A percentile compares a stretch with the other conserved stretches of the same genome.
These are phyloP conservation scores for Kwoniella sp. DNA, from an alignment of 768 basidiomycete species.

Conservation along the genomic window DNA sequence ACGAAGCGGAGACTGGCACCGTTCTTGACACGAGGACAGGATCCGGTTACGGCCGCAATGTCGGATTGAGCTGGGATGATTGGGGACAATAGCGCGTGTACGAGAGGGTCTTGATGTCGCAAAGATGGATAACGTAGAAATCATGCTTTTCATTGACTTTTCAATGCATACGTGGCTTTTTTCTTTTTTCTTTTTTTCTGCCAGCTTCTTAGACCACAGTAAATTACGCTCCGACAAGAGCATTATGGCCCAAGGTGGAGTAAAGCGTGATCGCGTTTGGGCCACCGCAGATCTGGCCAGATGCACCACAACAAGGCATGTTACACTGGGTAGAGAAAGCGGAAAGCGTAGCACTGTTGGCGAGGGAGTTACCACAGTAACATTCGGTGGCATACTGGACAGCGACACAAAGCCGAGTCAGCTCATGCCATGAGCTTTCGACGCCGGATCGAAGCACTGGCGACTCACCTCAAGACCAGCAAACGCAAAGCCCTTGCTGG, in stretches of 20 bases:
- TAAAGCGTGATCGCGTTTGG: conserved; percentile 32
- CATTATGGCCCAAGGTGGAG: conserved; percentile 3
- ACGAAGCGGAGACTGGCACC: conserved; percentile 41
- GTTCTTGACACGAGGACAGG: conserved; percentile 6
- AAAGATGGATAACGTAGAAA: too few relatives aligned
- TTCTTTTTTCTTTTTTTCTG: too few relatives aligned
- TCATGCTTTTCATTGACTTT: too few relatives aligned
- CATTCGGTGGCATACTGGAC: conserved; percentile 40
- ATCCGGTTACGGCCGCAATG: conserved; percentile 24
- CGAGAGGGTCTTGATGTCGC: too few relatives aligned
- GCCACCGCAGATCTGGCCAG: conserved; percentile 34
- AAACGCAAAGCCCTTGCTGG: conserved; percentile 29
- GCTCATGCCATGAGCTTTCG: too few relatives aligned
- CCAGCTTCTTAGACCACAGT: too few relatives aligned
- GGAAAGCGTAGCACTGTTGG: conserved; percentile 35
- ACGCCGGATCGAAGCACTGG: conserved; percentile 27
- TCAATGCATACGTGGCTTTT: too few relatives aligned
- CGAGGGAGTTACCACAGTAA: conserved; percentile 45
- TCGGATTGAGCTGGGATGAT: conserved; percentile 40
- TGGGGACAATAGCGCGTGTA: conserved; percentile 35
- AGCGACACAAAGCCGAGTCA: too few relatives aligned
- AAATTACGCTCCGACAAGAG: conserved; percentile 10
- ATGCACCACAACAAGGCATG: conserved; percentile 45
- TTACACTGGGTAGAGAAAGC: conserved; percentile 28
- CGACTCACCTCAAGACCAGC: conserved; percentile 39